Evolutionary conservation across 495 filamentous ascomycete species (phyloP), one percentile per base, ranked within the genome.

Genomic region (Penicillium salamii): DNA sequence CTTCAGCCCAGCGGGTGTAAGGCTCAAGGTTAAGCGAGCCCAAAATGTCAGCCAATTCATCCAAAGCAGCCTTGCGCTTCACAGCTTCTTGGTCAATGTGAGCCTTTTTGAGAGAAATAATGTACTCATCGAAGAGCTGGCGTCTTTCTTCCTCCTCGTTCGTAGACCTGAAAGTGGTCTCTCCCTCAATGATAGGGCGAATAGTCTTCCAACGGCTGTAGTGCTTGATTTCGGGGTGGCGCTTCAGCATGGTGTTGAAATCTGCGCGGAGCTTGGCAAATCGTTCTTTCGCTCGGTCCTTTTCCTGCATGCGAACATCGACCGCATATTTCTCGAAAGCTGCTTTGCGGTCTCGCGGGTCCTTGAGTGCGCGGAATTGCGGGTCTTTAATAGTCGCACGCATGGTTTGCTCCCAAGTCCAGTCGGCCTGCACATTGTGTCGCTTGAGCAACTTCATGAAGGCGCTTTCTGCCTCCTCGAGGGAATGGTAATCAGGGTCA

Each of bases 171-270:
- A 97, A 98, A 48, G 92, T 95, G 19, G 89, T 91, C 75, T 98
- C 93, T 41, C 87, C 88, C 68, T 97, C 89, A 60, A 98, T 93
- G 42, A 96, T 96, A 14, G 90, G 91, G 34, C 89, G 85, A 48
- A 91, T 91, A 24, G 88, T 97, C 78, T 89, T 97, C 95, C 95
- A 98, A 46, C 91, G 87, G 50, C 91, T 97, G 70, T 96, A 97
- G 57, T 96, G 84, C 70, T 92, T 95, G 65, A 99, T 97, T 73
- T 97, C 93, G 59, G 91, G 90, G 68, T 97, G 95, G 52, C 90
- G 91, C 67, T 86, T 89, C 56, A 97, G 77, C 93, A 99, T 99
- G 45, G 85, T 91, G 58, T 83, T 86, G 72, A 97, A 99, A 74
- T 97, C 92, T 67, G 88, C 78, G 53, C 90, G 89, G 57, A 97